phyloP scores from a whole-genome alignment of 2,329 filamentous ascomycete genomes.

The Purpureocillium takamizusanense region DNA sequence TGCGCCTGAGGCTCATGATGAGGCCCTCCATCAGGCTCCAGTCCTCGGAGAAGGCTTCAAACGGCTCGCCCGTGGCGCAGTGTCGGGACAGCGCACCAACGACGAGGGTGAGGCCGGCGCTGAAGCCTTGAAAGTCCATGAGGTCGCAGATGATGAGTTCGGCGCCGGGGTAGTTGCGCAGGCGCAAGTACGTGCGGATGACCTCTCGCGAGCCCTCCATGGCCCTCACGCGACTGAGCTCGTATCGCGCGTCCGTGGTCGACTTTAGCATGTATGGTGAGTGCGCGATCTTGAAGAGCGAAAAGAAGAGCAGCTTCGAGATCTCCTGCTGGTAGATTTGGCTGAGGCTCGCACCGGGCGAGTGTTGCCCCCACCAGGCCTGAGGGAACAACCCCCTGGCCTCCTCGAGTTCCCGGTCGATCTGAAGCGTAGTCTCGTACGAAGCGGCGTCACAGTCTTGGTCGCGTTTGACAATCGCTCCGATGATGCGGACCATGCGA shows the following conservation, averaged over 20 bases:
- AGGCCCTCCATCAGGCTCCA: conserved; percentile 2
- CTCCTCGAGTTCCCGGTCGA: conserved; percentile 30
- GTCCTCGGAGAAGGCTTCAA: conserved; percentile 6
- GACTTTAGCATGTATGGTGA: conserved; percentile 35
- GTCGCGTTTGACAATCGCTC: conserved; percentile 3
- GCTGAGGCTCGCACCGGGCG: conserved; percentile 1
- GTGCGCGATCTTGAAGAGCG: conserved; percentile 29
- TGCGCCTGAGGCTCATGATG: conserved; percentile 2
- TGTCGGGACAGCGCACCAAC: conserved; percentile 24
- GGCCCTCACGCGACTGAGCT: conserved; percentile 25
- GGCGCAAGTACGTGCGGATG: conserved; percentile 22
- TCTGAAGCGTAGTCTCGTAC: conserved; percentile 25
- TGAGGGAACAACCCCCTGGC: conserved; percentile 6
- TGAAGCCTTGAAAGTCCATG: conserved; percentile 38
- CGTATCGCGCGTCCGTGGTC: conserved; percentile 22
- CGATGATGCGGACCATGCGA: background rate
- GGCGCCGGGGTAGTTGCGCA: conserved; percentile 12
- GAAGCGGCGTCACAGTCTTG: conserved; percentile 5
- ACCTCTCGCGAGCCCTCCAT: conserved; percentile 31
- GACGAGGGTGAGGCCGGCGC: conserved; percentile 31
- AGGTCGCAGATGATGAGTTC: conserved; percentile 25
- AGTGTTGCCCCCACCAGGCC: conserved; percentile 4
- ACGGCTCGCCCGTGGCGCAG: too few relatives aligned
- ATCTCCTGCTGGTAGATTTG: conserved; percentile 15
- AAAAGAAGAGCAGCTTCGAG: conserved; percentile 28